phyloP scores from a whole-genome alignment of 2,329 filamentous ascomycete species.

The Epichloe uncinata region DNA sequence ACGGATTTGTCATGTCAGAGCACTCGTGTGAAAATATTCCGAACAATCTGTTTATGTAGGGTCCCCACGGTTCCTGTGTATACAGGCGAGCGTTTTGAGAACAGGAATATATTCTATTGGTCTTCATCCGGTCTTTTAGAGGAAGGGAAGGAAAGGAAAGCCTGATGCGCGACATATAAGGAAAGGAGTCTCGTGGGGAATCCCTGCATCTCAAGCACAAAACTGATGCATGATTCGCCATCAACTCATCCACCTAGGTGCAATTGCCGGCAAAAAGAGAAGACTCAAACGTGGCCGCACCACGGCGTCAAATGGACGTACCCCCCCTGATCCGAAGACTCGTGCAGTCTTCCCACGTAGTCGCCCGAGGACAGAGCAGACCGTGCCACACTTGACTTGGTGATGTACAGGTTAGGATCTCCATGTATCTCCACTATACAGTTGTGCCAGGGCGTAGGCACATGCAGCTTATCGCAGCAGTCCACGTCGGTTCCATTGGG shows the following conservation, averaged over 20 bases:
- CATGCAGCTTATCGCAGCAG: constrained; percentile 15
- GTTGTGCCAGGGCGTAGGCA: constrained; percentile 32
- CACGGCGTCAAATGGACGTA: not conserved
- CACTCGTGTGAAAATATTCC: too few relatives aligned
- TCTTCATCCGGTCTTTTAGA: not conserved
- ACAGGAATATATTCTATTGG: too few relatives aligned
- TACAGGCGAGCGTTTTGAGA: too few relatives aligned
- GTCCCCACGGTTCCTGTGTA: too few relatives aligned
- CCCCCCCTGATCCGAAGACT: not conserved
- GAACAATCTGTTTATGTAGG: too few relatives aligned
- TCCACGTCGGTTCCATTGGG: constrained; percentile 9
- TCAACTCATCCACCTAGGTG: not conserved
- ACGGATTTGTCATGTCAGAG: too few relatives aligned
- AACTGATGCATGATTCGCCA: too few relatives aligned
- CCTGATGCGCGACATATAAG: too few relatives aligned
- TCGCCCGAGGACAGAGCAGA: constrained; percentile 6
- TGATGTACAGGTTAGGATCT: constrained; percentile 9
- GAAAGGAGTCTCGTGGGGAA: too few relatives aligned
- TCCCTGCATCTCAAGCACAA: too few relatives aligned
- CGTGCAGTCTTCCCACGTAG: constrained; percentile 1
- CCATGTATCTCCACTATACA: constrained; percentile 19
- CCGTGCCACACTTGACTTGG: constrained; percentile 10
- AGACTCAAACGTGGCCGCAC: not conserved
- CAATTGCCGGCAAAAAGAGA: not conserved
- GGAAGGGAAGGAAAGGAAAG: not conserved